Evolutionary conservation across 768 basidiomycete genomes (phyloP).

Genomic region (Pleurotus platypus): DNA sequence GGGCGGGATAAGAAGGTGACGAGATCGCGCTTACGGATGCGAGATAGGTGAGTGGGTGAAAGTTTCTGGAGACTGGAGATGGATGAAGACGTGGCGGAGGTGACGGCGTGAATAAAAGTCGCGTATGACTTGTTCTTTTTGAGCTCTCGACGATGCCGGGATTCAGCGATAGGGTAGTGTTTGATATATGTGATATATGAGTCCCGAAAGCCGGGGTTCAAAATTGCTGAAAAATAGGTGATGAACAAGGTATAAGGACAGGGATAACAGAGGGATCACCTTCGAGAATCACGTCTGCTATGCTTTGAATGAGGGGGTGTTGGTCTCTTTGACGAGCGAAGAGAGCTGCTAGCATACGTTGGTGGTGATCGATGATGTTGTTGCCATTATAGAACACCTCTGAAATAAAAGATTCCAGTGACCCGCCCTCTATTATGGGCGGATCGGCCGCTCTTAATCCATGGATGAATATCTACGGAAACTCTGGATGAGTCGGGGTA

Average conservation of each 20-base stretch:
- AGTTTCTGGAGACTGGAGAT: not conserved
- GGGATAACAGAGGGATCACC: conserved; percentile 35
- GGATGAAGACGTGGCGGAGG: conserved; percentile 15
- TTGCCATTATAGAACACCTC: conserved; percentile 85
- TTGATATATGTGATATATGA: conserved; percentile 84
- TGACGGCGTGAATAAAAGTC: conserved; percentile 58
- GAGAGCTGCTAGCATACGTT: conserved; percentile 66
- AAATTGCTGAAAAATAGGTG: conserved; percentile 26
- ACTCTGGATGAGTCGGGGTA: not conserved
- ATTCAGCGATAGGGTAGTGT: conserved; percentile 84
- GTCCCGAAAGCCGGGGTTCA: conserved; percentile 48
- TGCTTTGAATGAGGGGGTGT: conserved; percentile 76
- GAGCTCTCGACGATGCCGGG: conserved; percentile 74
- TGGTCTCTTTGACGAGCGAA: conserved; percentile 81
- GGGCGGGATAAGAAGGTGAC: conserved; percentile 83
- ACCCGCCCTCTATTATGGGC: conserved; percentile 56
- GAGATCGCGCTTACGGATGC: conserved; percentile 71
- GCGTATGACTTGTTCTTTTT: conserved; percentile 66
- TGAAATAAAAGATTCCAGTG: conserved; percentile 61
- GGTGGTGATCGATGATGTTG: conserved; percentile 63
- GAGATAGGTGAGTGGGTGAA: conserved; percentile 41
- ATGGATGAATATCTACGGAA: conserved; percentile 64
- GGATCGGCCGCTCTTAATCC: conserved; percentile 60
- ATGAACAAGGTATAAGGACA: not conserved
- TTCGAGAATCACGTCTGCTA: conserved; percentile 84